Evolutionary conservation across 1,284 basidiomycete species (phyloP), one percentile per base, ranked within the genome.

Genomic region (Malassezia brasiliensis): DNA sequence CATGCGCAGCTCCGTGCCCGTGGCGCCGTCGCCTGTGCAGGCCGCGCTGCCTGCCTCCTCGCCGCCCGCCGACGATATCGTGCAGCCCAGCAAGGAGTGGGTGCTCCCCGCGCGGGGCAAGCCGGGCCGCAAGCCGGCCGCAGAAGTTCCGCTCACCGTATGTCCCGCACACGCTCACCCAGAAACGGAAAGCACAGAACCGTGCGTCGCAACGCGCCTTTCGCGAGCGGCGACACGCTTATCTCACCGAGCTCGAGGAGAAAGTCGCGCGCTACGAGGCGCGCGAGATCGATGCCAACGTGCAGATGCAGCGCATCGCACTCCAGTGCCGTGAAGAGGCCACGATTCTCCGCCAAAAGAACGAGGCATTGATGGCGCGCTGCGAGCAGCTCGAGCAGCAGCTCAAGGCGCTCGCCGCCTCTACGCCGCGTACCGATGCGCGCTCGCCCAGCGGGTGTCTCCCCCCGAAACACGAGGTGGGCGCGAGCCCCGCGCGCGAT

Each of bases 111-210:
- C 65, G 14, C 63, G 72, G 1, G 68, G 70, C 44, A 74, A 74
- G 36, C 69, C 72, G 0, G 72, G 72, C n/a, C 63, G 72, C 7
- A 74, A 74, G 56, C 72, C 70, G 1, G 67, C 64, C 22, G 66
- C 64, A 37, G 61, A 63, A 3, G 67, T 70, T 40, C 70, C 68
- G 0, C 61, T 66, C 19, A 74, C 72, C 9, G 53, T 62, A 44
- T 53, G 60, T 52, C 1, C 8, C 20, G 1, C 10, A 25, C n/a
- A 19, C 14, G 20, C 37, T 40, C 3, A 30, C 10, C 14, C 45
- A 60, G 60, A 74, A 74, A 47, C 70, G 72, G 40, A 71, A 73
- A 52, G 65, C 67, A 0, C 64, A 68, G 53, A 72, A 72, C 44
- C 66, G 69, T 2, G 66, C 65, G 0, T 68, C 69, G 0, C 69